Evolutionary conservation across 2,329 filamentous ascomycete species (phyloP).

Genomic region (Hypoxylon sp.): DNA sequence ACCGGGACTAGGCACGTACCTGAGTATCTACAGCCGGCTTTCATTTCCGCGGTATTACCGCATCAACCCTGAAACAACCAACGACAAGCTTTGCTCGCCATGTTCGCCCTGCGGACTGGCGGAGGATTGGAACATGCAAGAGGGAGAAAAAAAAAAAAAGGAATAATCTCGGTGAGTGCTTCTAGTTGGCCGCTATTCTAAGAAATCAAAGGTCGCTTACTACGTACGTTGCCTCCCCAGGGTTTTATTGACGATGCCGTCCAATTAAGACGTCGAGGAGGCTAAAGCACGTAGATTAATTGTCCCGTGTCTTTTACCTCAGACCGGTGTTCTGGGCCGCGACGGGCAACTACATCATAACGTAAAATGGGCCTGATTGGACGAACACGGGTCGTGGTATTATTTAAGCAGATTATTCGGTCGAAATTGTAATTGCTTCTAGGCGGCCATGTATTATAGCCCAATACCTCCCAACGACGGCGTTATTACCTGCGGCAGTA

Average conservation of each 20-base stretch:
- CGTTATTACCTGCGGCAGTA: conserved; percentile 15
- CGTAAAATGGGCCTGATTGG: conserved; percentile 9
- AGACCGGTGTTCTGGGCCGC: conserved; percentile 16
- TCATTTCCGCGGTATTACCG: conserved; percentile 42
- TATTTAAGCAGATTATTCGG: conserved; percentile 13
- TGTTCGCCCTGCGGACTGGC: conserved; percentile 10
- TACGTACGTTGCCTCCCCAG: conserved; percentile 6
- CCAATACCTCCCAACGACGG: conserved; percentile 3
- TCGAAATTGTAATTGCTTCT: conserved; percentile 1
- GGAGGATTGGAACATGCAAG: conserved; percentile 19
- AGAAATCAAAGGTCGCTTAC: not conserved
- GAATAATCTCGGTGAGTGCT: conserved; percentile 17
- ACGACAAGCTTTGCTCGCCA: not conserved
- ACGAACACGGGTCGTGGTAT: conserved; percentile 2
- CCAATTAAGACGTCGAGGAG: conserved; percentile 27
- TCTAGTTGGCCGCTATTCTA: conserved; percentile 17
- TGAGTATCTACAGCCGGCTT: conserved; percentile 7
- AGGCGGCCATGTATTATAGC: conserved; percentile 6
- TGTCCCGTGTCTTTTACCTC: conserved; percentile 19
- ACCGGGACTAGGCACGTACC: conserved; percentile 31
- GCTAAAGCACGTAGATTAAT: conserved; percentile 25
- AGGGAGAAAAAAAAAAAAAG: not conserved
- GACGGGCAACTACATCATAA: conserved; percentile 4
- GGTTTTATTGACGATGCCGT: conserved; percentile 13
- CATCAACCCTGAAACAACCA: conserved; percentile 15